A percentile compares a stretch with the other conserved stretches of the same genome.
Evolutionary conservation across 352 stramenopile genomes (phyloP).

Genomic region (Phytophthora pisi): DNA sequence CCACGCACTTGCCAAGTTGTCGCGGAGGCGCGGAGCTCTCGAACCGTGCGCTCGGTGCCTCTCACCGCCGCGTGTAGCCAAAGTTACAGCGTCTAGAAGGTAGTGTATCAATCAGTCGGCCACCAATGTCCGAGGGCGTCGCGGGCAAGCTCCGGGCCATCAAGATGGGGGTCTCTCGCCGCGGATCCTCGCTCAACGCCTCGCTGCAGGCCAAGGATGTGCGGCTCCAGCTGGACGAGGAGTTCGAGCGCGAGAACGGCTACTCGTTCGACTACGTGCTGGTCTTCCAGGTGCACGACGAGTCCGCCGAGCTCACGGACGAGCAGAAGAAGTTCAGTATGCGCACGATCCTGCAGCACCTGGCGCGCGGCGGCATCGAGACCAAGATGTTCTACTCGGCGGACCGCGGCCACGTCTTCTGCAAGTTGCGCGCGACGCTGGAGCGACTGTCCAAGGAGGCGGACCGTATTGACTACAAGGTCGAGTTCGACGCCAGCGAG

Average conservation of each 20-base stretch:
- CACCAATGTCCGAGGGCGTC: constrained; percentile 28
- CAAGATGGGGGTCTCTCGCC: constrained; percentile 68
- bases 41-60: constrained; percentile 10
- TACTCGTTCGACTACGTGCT: constrained; percentile 86
- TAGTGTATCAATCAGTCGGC: constrained; percentile 9
- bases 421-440: constrained; percentile 73
- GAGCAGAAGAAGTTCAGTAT: constrained; percentile 74
- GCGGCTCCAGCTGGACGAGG: constrained; percentile 61
- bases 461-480: constrained; percentile 80
- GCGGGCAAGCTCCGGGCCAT: constrained; percentile 54
- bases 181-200: constrained; percentile 71
- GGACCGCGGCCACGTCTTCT: constrained; percentile 74
- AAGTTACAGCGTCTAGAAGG: constrained; percentile 7
- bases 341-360: constrained; percentile 69
- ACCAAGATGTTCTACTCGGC: constrained; percentile 87
- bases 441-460: constrained; percentile 72
- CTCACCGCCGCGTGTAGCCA: constrained; percentile 8
- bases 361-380: constrained; percentile 74
- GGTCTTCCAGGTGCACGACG: constrained; percentile 84
- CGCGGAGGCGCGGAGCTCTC: constrained; percentile 1
- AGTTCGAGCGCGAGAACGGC: constrained; percentile 67
- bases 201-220: constrained; percentile 67
- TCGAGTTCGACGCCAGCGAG: constrained; percentile 70
- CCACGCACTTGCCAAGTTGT: constrained; percentile 17
- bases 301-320: constrained; percentile 54